phyloP scores from a whole-genome alignment of 768 basidiomycete genomes.

The Tricholomella constricta region DNA sequence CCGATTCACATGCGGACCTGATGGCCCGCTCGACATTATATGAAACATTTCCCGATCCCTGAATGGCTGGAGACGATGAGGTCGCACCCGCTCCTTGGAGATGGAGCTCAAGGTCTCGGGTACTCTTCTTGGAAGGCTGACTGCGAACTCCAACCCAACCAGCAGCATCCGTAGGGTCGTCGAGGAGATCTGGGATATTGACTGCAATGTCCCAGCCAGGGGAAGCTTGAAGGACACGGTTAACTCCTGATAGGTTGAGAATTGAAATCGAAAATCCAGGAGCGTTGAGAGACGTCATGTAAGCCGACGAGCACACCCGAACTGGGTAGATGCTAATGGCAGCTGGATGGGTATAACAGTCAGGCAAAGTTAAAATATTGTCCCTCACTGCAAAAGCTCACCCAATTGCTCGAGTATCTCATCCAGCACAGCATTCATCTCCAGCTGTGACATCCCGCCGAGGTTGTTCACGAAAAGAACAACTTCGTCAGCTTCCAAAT shows the following conservation, averaged over 20 bases:
- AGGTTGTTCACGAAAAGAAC: conserved; percentile 59
- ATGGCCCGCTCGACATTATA: conserved; percentile 30
- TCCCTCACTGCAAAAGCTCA: conserved; percentile 24
- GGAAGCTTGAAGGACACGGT: conserved; percentile 9
- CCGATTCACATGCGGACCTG: conserved; percentile 38
- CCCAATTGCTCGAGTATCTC: conserved; percentile 45
- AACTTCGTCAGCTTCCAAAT: conserved; percentile 39
- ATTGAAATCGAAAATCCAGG: conserved; percentile 58
- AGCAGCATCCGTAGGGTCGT: conserved; percentile 43
- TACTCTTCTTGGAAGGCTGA: conserved; percentile 12
- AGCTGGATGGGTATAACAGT: conserved; percentile 24
- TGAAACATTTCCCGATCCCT: background rate
- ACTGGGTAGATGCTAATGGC: conserved; percentile 32
- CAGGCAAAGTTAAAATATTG: background rate
- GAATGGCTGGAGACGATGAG: background rate
- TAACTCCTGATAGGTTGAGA: conserved; percentile 44
- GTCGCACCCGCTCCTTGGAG: background rate
- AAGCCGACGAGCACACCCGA: conserved; percentile 48
- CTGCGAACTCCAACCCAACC: conserved; percentile 40
- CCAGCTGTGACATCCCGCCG: conserved; percentile 51
- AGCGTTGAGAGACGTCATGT: conserved; percentile 64
- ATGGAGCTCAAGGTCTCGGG: background rate
- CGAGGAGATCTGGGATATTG: conserved; percentile 36
- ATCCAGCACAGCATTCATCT: conserved; percentile 52
- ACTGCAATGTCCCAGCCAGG: conserved; percentile 8